These are phyloP conservation scores for Boletus sp. DNA, from an alignment of 1,284 basidiomycete species.

Conservation along the genomic window DNA sequence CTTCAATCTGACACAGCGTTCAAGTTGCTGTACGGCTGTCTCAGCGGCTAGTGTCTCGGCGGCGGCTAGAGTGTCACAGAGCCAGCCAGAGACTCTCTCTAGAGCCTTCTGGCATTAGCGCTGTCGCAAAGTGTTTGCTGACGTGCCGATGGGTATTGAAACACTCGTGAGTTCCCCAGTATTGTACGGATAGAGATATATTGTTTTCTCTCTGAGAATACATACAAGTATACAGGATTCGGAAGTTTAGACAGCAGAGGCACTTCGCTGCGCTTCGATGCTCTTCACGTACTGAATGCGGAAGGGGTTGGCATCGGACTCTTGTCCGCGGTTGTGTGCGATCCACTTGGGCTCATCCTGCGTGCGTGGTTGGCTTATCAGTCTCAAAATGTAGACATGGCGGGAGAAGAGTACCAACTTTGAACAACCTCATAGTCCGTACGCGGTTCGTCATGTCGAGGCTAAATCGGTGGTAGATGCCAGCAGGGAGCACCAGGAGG, in stretches of 20 bases:
- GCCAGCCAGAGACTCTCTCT: too few species aligned
- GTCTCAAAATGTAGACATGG: background rate
- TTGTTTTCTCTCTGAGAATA: background rate
- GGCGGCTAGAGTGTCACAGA: too few species aligned
- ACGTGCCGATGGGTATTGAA: too few species aligned
- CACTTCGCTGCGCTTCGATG: slow-evolving; percentile 34
- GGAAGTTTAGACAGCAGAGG: background rate
- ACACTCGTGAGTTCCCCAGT: background rate
- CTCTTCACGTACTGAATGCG: slow-evolving; percentile 56
- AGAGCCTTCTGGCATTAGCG: too few species aligned
- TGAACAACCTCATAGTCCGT: slow-evolving; percentile 72
- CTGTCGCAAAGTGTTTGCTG: too few species aligned
- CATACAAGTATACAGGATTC: background rate
- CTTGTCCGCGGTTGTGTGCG: slow-evolving; percentile 59
- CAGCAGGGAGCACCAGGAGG: slow-evolving; percentile 66
- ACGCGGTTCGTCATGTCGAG: slow-evolving; percentile 65
- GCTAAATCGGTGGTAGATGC: slow-evolving; percentile 83
- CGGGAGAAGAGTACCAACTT: slow-evolving; percentile 39
- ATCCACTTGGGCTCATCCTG: slow-evolving; percentile 88
- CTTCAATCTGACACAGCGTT: too few species aligned
- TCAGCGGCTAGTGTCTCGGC: too few species aligned
- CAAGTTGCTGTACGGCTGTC: too few species aligned
- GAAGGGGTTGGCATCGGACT: slow-evolving; percentile 60
- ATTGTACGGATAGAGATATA: background rate
- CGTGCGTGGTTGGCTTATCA: background rate